Evolutionary conservation across 2,329 filamentous ascomycete genomes (phyloP), one percentile per base, ranked within the genome.

Genomic region (Trichoderma hamatum): DNA sequence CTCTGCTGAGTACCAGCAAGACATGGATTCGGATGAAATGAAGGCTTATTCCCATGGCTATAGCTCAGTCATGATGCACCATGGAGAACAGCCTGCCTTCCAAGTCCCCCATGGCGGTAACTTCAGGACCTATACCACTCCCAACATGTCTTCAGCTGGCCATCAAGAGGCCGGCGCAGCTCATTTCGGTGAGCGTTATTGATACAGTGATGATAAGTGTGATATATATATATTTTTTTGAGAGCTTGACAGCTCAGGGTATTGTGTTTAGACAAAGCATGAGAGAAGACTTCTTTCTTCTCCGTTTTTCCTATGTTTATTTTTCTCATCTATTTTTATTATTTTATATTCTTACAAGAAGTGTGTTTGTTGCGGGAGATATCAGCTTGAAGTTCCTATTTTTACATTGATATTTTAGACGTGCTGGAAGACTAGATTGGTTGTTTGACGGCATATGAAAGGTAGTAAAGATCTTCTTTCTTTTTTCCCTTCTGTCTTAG

Each of bases 11-110:
- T 51, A 52, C 11, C 61, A 51, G 26, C 34, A 32, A 51, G 24
- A 43, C 30, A 26, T 59, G 32, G 55, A 54, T 7, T 59, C 59
- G 5, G 55, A 65, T 26, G 60, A 43, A 7, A 26, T 30, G 7
- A 58, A 60, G 28, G 59, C 36, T 24, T 69, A 69, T 21, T 49
- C 51, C 7, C 67, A 69, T 34, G 67, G 32, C 28, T 63, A 63
- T 13, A n/a, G 32, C 28, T 30, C 59, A 6, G 24, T n/a, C 11
- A n/a, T 39, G 39, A 51, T 69, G 36, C 10, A 59, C 11, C 60
- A 59, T 10, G 67, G 51, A 4, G 52, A 58, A 7, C 67, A 64
- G n/a, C 21, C 67, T 6, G 67, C 67, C 11, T 64, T 69, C n/a
- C 67, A 69, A n/a, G 34, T 49, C 6, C 59, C 51, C 19, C 59